Conservation (phyloP, 2,329 filamentous ascomycete species). For the Epichloe sp. region DNA sequence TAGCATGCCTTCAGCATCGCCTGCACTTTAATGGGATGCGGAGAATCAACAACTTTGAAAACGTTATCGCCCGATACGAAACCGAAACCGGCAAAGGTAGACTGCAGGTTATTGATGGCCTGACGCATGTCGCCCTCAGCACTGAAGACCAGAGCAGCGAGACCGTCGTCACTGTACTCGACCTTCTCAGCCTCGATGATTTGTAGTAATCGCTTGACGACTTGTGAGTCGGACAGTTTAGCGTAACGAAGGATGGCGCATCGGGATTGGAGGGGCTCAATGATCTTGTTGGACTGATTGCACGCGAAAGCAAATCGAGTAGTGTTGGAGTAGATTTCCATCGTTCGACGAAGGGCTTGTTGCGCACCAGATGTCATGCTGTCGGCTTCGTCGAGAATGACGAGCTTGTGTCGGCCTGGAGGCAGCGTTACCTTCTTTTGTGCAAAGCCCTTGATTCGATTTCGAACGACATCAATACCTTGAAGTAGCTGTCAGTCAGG, state of each 20-base stretch:
- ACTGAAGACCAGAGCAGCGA: slow-evolving; percentile 92
- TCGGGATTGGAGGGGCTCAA: slow-evolving; percentile 93
- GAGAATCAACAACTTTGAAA: slow-evolving; percentile 92
- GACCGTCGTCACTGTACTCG: slow-evolving; percentile 79
- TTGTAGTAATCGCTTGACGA: slow-evolving; percentile 81
- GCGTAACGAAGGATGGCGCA: slow-evolving; percentile 94
- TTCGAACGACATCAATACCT: slow-evolving; percentile 94
- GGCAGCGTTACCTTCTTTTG: slow-evolving; percentile 98
- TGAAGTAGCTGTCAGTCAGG: neutral
- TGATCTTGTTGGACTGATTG: slow-evolving; percentile 98
- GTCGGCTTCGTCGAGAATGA: slow-evolving; percentile 96
- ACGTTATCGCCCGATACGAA: slow-evolving; percentile 98
- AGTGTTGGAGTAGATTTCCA: slow-evolving; percentile 97
- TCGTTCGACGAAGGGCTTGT: slow-evolving; percentile 85
- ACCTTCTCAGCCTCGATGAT: slow-evolving; percentile 90
- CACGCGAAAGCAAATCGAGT: slow-evolving; percentile 96
- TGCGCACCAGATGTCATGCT: slow-evolving; percentile 96
- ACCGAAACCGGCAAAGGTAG: slow-evolving; percentile 82
- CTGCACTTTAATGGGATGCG: slow-evolving; percentile 96
- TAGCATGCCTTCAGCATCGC: slow-evolving; percentile 97
- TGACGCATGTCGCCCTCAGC: slow-evolving; percentile 98
- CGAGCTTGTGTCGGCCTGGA: slow-evolving; percentile 80
- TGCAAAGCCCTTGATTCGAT: slow-evolving; percentile 94
- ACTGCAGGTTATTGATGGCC: slow-evolving; percentile 96
- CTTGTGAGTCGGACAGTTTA: slow-evolving; percentile 79